Evolutionary conservation across 305 asterid genomes (phyloP).

Genomic region (Petunia hybrid): DNA sequence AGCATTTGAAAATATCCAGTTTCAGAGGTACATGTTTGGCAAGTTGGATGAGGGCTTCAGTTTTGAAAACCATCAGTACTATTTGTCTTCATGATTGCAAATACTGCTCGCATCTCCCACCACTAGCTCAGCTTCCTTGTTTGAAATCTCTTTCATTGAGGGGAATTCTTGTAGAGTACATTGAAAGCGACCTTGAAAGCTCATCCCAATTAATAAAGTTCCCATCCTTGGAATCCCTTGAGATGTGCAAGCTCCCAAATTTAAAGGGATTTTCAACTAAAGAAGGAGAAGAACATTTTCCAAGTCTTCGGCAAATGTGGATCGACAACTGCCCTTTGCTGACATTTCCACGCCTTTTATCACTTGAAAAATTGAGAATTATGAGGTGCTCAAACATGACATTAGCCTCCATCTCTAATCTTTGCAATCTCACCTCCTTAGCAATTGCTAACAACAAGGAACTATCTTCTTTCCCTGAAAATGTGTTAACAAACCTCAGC

Average conservation of each 20-base stretch:
- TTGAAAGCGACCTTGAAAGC: constrained; percentile 4
- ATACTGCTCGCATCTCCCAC: constrained; percentile 21
- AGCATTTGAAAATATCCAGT: constrained; percentile 17
- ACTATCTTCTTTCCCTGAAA: constrained; percentile 4
- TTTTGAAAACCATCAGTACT: not conserved
- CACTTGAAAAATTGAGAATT: not conserved
- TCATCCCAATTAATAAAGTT: constrained; percentile 5
- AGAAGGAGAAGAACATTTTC: constrained; percentile 22
- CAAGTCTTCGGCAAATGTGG: not conserved
- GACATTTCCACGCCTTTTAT: not conserved
- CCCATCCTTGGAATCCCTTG: constrained; percentile 28
- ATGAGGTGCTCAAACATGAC: not conserved
- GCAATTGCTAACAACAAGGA: not conserved
- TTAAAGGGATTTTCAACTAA: not conserved
- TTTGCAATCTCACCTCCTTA: not conserved
- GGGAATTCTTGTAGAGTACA: constrained; percentile 23
- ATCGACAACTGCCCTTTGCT: constrained; percentile 28
- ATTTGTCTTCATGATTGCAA: constrained; percentile 26
- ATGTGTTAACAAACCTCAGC: not conserved
- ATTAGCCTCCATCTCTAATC: constrained; percentile 19
- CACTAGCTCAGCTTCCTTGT: constrained; percentile 16
- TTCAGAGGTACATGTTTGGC: constrained; percentile 11
- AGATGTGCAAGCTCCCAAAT: constrained; percentile 20
- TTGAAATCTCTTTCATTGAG: constrained; percentile 14
- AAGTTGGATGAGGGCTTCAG: constrained; percentile 28